Conservation (phyloP, 345 rosid genomes). For the Pelargonium nanum region DNA sequence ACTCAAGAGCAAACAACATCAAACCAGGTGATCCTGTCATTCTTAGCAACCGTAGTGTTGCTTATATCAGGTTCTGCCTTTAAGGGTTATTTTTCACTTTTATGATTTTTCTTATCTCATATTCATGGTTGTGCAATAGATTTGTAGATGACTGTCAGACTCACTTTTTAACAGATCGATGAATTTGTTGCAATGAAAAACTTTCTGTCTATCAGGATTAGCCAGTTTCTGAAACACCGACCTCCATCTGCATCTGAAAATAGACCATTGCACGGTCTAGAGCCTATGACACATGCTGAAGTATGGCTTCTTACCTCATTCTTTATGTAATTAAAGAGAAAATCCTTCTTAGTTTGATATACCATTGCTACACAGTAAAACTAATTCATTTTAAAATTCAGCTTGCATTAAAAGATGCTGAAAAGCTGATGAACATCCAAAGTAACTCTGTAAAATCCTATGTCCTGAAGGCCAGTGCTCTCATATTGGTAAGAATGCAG, state of each 20-base stretch:
- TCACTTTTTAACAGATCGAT: conserved; percentile 5
- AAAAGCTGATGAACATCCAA: conserved; percentile 50
- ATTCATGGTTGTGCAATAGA: conserved; percentile 7
- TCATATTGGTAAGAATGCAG: conserved; percentile 48
- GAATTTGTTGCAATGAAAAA: conserved; percentile 12
- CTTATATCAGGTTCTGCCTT: conserved; percentile 59
- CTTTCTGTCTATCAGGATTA: conserved; percentile 43
- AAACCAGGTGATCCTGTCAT: conserved; percentile 66
- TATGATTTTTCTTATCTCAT: background rate
- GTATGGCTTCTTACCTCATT: conserved; percentile 33
- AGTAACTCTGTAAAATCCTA: conserved; percentile 44
- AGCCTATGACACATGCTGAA: conserved; percentile 88
- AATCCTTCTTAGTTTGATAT: background rate
- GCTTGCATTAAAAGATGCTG: conserved; percentile 96
- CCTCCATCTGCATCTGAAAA: conserved; percentile 63
- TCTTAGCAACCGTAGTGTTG: conserved; percentile 71
- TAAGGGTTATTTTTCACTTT: conserved; percentile 3
- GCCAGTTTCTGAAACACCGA: conserved; percentile 63
- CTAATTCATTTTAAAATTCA: conserved; percentile 20
- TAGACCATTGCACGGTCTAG: conserved; percentile 70
- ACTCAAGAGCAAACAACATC: conserved; percentile 64
- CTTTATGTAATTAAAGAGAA: conserved; percentile 1
- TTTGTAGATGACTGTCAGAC: background rate
- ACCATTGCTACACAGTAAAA: conserved; percentile 6
- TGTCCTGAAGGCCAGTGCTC: conserved; percentile 57